Evolutionary conservation across 768 basidiomycete species (phyloP), one percentile per base, ranked within the genome.

Genomic region (Daedaleopsis sinensis): DNA sequence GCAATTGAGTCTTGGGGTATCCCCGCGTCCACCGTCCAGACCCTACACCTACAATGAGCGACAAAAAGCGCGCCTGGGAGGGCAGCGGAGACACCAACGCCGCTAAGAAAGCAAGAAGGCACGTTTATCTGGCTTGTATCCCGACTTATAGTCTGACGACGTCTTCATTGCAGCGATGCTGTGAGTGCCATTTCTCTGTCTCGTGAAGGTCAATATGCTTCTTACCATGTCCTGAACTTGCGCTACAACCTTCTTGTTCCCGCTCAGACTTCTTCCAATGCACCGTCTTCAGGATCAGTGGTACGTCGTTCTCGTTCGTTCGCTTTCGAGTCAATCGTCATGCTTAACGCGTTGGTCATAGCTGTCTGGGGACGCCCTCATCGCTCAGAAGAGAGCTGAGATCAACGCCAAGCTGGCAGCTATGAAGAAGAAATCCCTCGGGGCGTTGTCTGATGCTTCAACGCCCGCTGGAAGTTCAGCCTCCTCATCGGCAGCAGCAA

Each of bases 401-500:
- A 88, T 96, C 63, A 82, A 89, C 12, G 93, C 94, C 16, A 94
- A 93, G 72, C 80, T 92, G 23, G 93, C 93, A 2, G 86, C 87
- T 2, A 88, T 93, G 82, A 85, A 82, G 72, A 79, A 73, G 48
- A 73, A 73, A 21, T 72, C 50, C n/a, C 53, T 39, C 3, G 59
- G 65, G 5, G 27, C 57, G 0, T 54, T 71, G 3, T 64, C 72
- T 7, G 66, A 74, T 1, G 55, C 68, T 15, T 44, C 70, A 16
- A 62, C 71, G 1, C 73, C 76, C 39, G 71, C 78, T 0, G 74
- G 73, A 16, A 66, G 70, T 35, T 67, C 73, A 5, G 63, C 70
- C 9, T 56, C 62, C 9, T 55, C 73, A 8, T 63, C 73, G 10
- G 56, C 63, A 4, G 53, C 67, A 5, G 63, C 65, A 1, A 63